Percentiles rank a stretch among this genome's conserved stretches.
phyloP scores from a whole-genome alignment of 371 early-diverging fungal species.

The Parasitella parasitica region DNA sequence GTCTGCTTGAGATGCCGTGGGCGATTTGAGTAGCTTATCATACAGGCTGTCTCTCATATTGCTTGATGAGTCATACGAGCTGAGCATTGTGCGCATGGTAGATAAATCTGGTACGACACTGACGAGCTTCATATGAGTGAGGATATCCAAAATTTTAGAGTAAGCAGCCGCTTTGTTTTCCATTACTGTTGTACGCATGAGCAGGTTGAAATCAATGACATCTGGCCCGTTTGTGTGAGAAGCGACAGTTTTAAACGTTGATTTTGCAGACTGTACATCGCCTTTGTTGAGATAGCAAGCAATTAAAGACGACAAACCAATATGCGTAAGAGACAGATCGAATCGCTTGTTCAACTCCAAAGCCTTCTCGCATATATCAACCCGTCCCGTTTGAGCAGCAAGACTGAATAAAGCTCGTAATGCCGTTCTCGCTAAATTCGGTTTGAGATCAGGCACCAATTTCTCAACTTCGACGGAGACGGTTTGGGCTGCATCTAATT shows the following conservation, averaged over 20 bases:
- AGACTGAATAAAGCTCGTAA: conserved; percentile 23
- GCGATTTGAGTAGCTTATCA: conserved; percentile 16
- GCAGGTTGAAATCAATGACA: conserved; percentile 42
- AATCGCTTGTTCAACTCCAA: conserved; percentile 12
- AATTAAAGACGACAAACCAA: conserved; percentile 30
- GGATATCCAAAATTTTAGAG: conserved; percentile 34
- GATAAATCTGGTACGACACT: conserved; percentile 31
- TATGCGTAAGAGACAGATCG: conserved; percentile 18
- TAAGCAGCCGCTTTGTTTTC: conserved; percentile 9
- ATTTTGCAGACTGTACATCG: conserved; percentile 26
- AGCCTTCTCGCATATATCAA: conserved; percentile 21
- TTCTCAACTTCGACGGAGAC: conserved; percentile 17
- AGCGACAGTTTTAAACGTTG: conserved; percentile 28
- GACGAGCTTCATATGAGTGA: conserved; percentile 39
- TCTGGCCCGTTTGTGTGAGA: conserved; percentile 31
- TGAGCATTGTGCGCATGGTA: conserved; percentile 33
- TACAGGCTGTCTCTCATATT: conserved; percentile 21
- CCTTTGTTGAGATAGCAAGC: conserved; percentile 28
- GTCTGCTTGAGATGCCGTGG: conserved; percentile 16
- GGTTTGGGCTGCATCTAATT: conserved; percentile 3
- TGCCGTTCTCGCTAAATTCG: neutral
- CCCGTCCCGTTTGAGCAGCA: conserved; percentile 35
- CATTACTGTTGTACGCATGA: conserved; percentile 29
- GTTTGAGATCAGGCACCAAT: neutral
- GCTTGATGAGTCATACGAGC: conserved; percentile 21